Percentiles rank a stretch among this genome's conserved stretches.
phyloP scores from a whole-genome alignment of 768 basidiomycete genomes.

The Mycena olivaceomarginata region DNA sequence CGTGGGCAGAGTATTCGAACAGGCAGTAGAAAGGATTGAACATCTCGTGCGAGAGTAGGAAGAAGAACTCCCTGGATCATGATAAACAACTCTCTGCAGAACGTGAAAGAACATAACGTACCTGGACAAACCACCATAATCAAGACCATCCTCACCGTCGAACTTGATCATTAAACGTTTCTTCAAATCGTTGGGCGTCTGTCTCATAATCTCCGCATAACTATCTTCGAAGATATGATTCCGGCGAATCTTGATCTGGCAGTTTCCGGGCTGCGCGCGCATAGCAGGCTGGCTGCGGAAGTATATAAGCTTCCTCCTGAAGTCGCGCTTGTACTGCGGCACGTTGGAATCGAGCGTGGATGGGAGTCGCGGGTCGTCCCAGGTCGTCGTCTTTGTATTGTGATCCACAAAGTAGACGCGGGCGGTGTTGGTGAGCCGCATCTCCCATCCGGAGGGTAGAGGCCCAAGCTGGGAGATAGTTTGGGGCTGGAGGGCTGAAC shows the following conservation, averaged over 20 bases:
- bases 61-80: conserved; percentile 95
- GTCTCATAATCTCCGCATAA: conserved; percentile 99
- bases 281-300: conserved; percentile 99
- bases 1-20: conserved; percentile 99
- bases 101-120: conserved; percentile 56
- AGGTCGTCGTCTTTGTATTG: conserved; percentile 99
- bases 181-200: conserved; percentile 98
- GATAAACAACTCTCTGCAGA: conserved; percentile 30
- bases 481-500: conserved; percentile 92
- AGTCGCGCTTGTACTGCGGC: conserved; percentile 99
- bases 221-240: conserved; percentile 99
- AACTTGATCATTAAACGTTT: conserved; percentile 99
- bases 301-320: conserved; percentile 98
- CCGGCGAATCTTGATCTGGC: conserved; percentile 98
- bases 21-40: conserved; percentile 99
- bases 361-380: conserved; percentile 98
- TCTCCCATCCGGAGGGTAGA: conserved; percentile 98
- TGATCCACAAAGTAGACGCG: conserved; percentile 99
- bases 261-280: conserved; percentile 98
- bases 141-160: conserved; percentile 98
- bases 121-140: conserved; percentile 99
- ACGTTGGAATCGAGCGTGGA: conserved; percentile 97
- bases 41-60: conserved; percentile 99
- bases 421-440: conserved; percentile 98
- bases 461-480: conserved; percentile 98